phyloP scores from a whole-genome alignment of 306 rosid genomes.

The Dalbergia cochinchinensis region DNA sequence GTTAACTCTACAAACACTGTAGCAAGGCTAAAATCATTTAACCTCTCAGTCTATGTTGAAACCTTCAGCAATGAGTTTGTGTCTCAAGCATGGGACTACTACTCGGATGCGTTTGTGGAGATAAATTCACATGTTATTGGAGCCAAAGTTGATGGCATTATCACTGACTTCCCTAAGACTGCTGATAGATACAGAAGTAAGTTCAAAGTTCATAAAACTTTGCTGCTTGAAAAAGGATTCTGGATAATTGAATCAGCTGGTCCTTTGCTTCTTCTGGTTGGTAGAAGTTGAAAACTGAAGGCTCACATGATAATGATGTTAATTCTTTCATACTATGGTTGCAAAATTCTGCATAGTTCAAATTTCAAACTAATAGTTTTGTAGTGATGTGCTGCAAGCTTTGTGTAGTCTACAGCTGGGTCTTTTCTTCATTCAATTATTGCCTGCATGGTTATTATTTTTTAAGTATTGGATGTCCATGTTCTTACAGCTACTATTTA shows the following conservation, averaged over 20 bases:
- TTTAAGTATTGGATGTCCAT: neutral
- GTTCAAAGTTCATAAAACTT: constrained; percentile 43
- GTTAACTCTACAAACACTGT: constrained; percentile 54
- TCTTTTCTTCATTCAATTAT: neutral
- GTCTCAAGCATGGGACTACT: constrained; percentile 96
- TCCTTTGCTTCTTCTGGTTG: neutral
- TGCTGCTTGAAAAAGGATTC: constrained; percentile 31
- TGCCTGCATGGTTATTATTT: neutral
- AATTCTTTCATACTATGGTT: neutral
- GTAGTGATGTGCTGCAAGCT: neutral
- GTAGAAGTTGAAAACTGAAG: neutral
- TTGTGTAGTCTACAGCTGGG: neutral
- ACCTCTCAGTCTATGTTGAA: constrained; percentile 73
- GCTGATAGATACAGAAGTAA: constrained; percentile 87
- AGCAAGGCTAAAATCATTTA: constrained; percentile 47
- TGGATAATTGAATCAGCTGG: neutral
- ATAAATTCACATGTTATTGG: constrained; percentile 69
- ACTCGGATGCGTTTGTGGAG: constrained; percentile 85
- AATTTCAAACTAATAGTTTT: neutral
- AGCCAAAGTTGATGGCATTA: constrained; percentile 64
- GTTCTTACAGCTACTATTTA: too few species aligned
- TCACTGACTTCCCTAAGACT: constrained; percentile 85
- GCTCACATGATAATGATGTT: too few species aligned
- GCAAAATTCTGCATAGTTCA: neutral
- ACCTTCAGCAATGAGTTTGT: constrained; percentile 89